Evolutionary conservation across 495 filamentous ascomycete genomes (phyloP).

Genomic region (Pseudevernia furfuracea): DNA sequence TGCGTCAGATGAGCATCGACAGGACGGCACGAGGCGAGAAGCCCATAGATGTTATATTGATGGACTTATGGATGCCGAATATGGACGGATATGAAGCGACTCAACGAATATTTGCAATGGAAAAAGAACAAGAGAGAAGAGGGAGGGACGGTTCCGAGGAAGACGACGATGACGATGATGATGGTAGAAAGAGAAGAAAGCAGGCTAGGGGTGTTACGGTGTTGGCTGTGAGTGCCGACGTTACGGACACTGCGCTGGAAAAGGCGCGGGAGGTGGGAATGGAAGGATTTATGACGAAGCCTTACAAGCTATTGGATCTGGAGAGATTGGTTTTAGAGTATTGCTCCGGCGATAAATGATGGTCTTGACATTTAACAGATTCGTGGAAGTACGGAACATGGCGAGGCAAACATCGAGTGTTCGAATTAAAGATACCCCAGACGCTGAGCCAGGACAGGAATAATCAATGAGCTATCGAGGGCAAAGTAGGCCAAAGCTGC

Average conservation of each 20-base stretch:
- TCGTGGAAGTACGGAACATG: not conserved
- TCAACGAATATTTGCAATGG: conserved; percentile 52
- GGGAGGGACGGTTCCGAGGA: not conserved
- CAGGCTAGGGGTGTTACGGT: conserved; percentile 32
- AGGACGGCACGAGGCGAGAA: conserved; percentile 23
- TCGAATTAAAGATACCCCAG: conserved; percentile 3
- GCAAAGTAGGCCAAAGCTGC: not conserved
- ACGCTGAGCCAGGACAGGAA: conserved; percentile 2
- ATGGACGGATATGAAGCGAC: conserved; percentile 79
- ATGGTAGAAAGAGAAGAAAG: conserved; percentile 20
- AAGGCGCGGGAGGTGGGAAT: conserved; percentile 62
- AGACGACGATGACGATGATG: conserved; percentile 20
- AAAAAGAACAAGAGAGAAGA: conserved; percentile 32
- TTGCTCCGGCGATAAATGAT: conserved; percentile 31
- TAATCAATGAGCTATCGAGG: not conserved
- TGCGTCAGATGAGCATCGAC: conserved; percentile 48
- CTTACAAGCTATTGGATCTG: conserved; percentile 65
- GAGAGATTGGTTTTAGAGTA: conserved; percentile 60
- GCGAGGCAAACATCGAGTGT: not conserved
- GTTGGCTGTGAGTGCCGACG: conserved; percentile 71
- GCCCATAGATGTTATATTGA: conserved; percentile 60
- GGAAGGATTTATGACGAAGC: conserved; percentile 72
- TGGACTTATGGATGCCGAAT: conserved; percentile 84
- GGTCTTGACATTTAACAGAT: not conserved
- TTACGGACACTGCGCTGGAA: conserved; percentile 58